Evolutionary conservation across 1,284 basidiomycete species (phyloP).

Genomic region (Nidula niveotomentosa): DNA sequence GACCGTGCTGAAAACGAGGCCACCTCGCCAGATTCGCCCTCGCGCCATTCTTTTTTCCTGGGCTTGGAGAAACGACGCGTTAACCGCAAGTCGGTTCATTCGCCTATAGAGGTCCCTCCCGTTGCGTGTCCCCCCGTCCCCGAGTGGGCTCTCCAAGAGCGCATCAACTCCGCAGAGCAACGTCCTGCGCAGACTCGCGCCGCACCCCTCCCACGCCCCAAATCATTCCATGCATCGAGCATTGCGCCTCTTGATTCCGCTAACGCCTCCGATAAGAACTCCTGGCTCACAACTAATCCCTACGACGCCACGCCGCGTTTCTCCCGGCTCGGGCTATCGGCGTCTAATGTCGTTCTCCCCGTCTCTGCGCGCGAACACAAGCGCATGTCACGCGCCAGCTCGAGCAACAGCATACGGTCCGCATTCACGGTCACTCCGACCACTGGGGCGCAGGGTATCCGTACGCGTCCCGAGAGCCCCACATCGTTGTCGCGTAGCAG

Average conservation of each 20-base stretch:
- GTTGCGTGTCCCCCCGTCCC: neutral
- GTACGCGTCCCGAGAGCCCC: neutral
- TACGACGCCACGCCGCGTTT: conserved; percentile 41
- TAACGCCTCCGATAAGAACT: conserved; percentile 15
- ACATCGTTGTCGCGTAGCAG: neutral
- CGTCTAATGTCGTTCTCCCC: conserved; percentile 41
- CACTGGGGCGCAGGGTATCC: neutral
- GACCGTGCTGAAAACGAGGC: neutral
- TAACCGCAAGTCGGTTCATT: neutral
- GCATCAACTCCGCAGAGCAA: neutral
- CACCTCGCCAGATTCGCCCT: neutral
- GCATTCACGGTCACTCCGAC: neutral
- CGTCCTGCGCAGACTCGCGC: neutral
- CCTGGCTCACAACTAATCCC: conserved; percentile 38
- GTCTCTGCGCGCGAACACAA: conserved; percentile 33
- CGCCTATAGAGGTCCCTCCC: neutral
- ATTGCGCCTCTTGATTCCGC: neutral
- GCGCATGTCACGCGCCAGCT: conserved; percentile 1
- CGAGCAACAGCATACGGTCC: neutral
- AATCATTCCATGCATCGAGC: neutral
- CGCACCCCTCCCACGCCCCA: neutral
- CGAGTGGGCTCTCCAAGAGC: conserved; percentile 2
- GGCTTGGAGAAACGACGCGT: neutral
- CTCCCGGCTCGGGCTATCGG: conserved; percentile 36
- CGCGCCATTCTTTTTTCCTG: neutral